Percentiles rank a stretch among this genome's conserved stretches.
Conservation (phyloP, 2,329 filamentous ascomycete genomes). For the Ascosphaera pollenicola region DNA sequence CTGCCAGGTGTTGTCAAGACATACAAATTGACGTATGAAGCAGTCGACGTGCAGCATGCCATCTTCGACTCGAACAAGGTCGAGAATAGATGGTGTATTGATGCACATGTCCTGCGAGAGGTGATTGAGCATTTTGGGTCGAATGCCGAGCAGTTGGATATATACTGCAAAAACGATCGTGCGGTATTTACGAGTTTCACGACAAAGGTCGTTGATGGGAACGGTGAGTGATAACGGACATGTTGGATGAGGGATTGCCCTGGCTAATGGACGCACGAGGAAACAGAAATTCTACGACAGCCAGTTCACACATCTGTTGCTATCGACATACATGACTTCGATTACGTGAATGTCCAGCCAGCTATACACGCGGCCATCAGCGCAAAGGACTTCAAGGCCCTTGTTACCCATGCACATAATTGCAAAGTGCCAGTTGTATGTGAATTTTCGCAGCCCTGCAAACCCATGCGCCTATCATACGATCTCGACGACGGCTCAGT, state of each 20-base stretch:
- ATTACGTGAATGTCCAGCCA: constrained; percentile 35
- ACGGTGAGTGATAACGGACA: constrained; percentile 19
- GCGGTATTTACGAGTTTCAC: constrained; percentile 44
- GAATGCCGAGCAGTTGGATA: constrained; percentile 41
- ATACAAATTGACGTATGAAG: constrained; percentile 41
- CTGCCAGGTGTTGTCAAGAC: constrained; percentile 36
- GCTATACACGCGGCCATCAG: constrained; percentile 39
- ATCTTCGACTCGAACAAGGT: constrained; percentile 36
- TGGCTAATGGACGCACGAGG: constrained; percentile 1
- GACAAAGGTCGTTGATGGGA: constrained; percentile 38
- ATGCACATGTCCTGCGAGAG: constrained; percentile 33
- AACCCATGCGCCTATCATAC: constrained; percentile 39
- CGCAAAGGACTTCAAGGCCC: constrained; percentile 43
- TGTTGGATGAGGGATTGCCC: not conserved
- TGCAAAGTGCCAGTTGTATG: constrained; percentile 32
- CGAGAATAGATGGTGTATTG: constrained; percentile 36
- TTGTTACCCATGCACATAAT: constrained; percentile 39
- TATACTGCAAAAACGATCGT: constrained; percentile 34
- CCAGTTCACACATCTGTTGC: constrained; percentile 42
- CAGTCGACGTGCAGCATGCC: constrained; percentile 38
- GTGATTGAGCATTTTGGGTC: constrained; percentile 42
- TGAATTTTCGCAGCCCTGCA: constrained; percentile 35
- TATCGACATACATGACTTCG: constrained; percentile 38
- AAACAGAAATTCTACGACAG: constrained; percentile 37
- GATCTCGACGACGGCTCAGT: constrained; percentile 26